These are phyloP conservation scores for Phytophthora ohioensis DNA, from an alignment of 352 stramenopile genomes.

Conservation along the genomic window DNA sequence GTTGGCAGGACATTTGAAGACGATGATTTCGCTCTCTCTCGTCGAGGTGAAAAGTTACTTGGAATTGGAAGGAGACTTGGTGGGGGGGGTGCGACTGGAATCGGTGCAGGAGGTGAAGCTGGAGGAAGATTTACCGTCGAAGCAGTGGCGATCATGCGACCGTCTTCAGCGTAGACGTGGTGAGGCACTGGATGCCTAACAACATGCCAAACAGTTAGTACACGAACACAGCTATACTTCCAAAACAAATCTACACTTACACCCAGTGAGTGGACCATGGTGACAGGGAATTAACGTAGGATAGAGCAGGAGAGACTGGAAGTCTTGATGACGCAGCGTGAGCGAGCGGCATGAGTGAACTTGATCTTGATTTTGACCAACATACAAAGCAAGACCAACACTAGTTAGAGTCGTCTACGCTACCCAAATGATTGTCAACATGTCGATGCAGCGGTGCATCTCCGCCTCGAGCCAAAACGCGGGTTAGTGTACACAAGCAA, in stretches of 20 bases:
- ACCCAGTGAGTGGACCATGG: background rate
- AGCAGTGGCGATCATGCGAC: too few species aligned
- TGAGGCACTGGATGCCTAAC: too few species aligned
- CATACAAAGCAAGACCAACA: conserved; percentile 11
- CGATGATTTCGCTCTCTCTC: conserved; percentile 1
- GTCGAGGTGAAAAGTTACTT: background rate
- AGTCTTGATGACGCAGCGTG: conserved; percentile 1
- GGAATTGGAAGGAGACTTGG: background rate
- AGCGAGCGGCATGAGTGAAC: conserved; percentile 10
- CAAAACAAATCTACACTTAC: background rate
- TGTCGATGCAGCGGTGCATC: background rate
- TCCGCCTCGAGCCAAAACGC: background rate
- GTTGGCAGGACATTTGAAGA: conserved; percentile 21
- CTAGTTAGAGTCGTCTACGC: conserved; percentile 11
- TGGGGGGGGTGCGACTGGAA: background rate
- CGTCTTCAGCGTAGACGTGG: too few species aligned
- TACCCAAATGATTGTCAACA: background rate
- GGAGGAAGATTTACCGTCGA: too few species aligned
- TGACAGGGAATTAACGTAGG: conserved; percentile 4
- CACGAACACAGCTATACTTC: too few species aligned
- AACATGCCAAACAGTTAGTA: too few species aligned
- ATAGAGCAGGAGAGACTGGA: background rate
- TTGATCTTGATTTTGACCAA: background rate
- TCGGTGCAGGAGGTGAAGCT: background rate
- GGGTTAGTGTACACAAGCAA: conserved; percentile 13